Evolutionary conservation across 805 yeast genomes (phyloP).

Genomic region (Spencermartinsiella europaea): DNA sequence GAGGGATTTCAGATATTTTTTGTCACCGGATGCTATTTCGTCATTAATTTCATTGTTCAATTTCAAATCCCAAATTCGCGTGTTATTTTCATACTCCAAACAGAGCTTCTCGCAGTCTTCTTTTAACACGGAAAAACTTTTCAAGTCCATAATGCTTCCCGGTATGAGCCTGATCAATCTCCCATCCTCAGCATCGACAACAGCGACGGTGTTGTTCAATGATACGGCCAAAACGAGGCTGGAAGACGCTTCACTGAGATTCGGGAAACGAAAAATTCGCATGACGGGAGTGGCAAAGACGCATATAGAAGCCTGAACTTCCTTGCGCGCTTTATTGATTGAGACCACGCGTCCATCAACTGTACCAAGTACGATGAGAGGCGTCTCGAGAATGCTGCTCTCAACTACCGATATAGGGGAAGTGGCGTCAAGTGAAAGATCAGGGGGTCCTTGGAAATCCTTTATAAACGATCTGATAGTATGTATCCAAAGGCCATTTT

Average conservation of each 20-base stretch:
- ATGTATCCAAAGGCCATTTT: not conserved
- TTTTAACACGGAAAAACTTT: not conserved
- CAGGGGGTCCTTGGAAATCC: not conserved
- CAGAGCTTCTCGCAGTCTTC: not conserved
- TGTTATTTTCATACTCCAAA: conserved; percentile 10
- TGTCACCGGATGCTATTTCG: not conserved
- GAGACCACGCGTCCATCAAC: conserved; percentile 5
- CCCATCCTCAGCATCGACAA: conserved; percentile 8
- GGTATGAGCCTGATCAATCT: conserved; percentile 7
- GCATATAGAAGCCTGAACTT: not conserved
- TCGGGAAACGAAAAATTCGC: conserved; percentile 5
- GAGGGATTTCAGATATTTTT: not conserved
- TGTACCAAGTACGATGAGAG: conserved; percentile 6
- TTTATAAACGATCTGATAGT: conserved; percentile 1
- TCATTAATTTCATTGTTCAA: conserved; percentile 2
- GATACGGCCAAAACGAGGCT: conserved; percentile 11
- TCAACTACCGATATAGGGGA: conserved; percentile 1
- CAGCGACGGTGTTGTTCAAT: conserved; percentile 8
- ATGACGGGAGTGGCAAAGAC: conserved; percentile 9
- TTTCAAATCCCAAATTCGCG: conserved; percentile 13
- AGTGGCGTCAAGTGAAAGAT: not conserved
- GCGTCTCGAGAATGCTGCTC: not conserved
- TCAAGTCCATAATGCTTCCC: conserved; percentile 12
- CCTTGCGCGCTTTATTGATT: not conserved
- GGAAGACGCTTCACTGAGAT: not conserved